phyloP scores from a whole-genome alignment of 345 rosid genomes.

The Boechera divaricarpa region DNA sequence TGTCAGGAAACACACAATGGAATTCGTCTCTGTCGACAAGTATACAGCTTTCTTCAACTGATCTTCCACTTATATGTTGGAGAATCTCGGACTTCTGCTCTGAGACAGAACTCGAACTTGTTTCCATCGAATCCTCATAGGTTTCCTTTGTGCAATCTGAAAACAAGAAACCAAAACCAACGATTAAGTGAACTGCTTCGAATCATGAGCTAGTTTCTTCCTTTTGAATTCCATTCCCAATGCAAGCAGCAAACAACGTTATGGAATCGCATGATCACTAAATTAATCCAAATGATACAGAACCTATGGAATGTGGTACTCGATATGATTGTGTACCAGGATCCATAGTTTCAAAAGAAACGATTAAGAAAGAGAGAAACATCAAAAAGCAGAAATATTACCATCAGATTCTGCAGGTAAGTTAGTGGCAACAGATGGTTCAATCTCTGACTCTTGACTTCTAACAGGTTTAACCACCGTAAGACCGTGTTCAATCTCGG shows the following conservation, averaged over 20 bases:
- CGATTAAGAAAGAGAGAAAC: not conserved
- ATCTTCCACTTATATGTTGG: conserved; percentile 41
- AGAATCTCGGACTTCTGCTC: conserved; percentile 42
- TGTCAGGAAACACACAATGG: conserved; percentile 42
- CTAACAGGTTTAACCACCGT: conserved; percentile 22
- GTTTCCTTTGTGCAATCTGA: conserved; percentile 44
- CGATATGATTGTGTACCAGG: not conserved
- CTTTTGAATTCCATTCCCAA: conserved; percentile 6
- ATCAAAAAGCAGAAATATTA: conserved; percentile 11
- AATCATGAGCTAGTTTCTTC: conserved; percentile 6
- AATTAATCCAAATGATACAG: not conserved
- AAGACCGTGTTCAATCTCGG: not conserved
- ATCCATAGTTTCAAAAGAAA: conserved; percentile 13
- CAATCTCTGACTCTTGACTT: conserved; percentile 32
- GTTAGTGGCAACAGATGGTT: conserved; percentile 28
- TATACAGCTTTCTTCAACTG: conserved; percentile 72
- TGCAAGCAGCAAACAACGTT: conserved; percentile 1
- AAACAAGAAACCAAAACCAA: conserved; percentile 24
- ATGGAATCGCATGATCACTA: not conserved
- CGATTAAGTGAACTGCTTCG: not conserved
- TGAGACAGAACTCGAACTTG: conserved; percentile 34
- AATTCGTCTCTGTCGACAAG: conserved; percentile 60
- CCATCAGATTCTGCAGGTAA: conserved; percentile 40
- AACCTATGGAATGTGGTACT: not conserved
- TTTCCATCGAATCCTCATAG: conserved; percentile 31